phyloP scores from a whole-genome alignment of 768 basidiomycete species.

The Rhizopogon sp. region DNA sequence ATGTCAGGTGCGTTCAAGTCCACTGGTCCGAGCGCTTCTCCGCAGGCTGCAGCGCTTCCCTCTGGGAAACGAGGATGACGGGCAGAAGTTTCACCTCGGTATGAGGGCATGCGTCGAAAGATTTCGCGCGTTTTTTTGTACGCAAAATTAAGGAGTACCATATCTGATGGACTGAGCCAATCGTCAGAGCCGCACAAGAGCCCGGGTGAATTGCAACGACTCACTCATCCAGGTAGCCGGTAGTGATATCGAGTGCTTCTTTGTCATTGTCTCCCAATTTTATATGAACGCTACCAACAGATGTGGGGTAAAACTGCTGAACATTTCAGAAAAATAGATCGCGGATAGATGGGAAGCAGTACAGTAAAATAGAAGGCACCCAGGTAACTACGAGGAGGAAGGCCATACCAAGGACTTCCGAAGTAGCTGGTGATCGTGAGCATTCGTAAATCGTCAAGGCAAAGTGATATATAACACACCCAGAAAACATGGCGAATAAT shows the following conservation, averaged over 20 bases:
- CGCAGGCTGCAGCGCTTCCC: conserved; percentile 23
- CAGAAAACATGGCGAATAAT: conserved; percentile 34
- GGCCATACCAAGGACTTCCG: conserved; percentile 7
- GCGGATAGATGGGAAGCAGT: background rate
- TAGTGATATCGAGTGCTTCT: conserved; percentile 38
- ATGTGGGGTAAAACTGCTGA: conserved; percentile 37
- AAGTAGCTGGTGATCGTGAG: conserved; percentile 17
- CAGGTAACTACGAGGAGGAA: conserved; percentile 23
- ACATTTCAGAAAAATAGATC: background rate
- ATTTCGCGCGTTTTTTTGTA: conserved; percentile 24
- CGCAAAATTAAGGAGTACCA: conserved; percentile 19
- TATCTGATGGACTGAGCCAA: conserved; percentile 17
- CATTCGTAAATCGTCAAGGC: background rate
- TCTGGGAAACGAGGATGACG: conserved; percentile 10
- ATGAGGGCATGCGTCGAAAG: conserved; percentile 35
- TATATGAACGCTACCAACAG: conserved; percentile 45
- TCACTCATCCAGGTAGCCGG: conserved; percentile 40
- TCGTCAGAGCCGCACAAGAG: background rate
- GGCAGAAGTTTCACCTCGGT: conserved; percentile 26
- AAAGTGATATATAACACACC: conserved; percentile 25
- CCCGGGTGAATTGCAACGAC: conserved; percentile 5
- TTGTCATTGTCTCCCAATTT: conserved; percentile 34
- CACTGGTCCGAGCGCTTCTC: conserved; percentile 12
- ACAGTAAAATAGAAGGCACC: conserved; percentile 28
- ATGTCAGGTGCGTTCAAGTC: conserved; percentile 24